Base-by-base conservation (phyloP, 164 flowering plant genomes). In the Protea cynaroides region DNA sequence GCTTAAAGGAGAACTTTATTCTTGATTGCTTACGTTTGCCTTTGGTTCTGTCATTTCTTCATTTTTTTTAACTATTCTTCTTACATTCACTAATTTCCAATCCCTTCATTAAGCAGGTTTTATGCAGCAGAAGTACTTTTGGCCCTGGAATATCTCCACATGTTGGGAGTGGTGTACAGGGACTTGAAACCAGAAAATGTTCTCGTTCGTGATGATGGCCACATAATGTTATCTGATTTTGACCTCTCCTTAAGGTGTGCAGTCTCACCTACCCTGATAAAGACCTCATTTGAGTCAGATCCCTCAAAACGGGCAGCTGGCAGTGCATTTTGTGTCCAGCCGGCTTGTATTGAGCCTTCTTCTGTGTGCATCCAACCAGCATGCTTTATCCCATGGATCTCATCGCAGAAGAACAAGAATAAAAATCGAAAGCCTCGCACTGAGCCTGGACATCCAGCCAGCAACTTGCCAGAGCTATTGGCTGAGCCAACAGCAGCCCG, bases 121-220 rank as follows among this genome's bases (percentile, higher is more conserved):
- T 92, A 92, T 64, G 96, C 98, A 17, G 98, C 98, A 40, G 96
- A 92, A 78, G 92, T 92, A 50, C 72, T 92, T 47, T 56, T 92
- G 66, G 96, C 96, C 18, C 90, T 92, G 0, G 96, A 89, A 71
- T 92, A 92, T 71, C 89, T 92, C 61, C 97, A 92, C 79, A 89
- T 89, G 97, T 87, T 89, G 38, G 97, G 97, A 67, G 90, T 92
- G 61, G 93, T 89, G 44, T 92, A 92, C 77, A 65, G 97, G 67
- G 97, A 92, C 75, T 71, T 92, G 63, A 92, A 92, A 80, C 97
- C 97, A 34, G 97, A 92, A 72, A 92, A 92, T 69, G 96, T 92
- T 40, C 81, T 92, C 58, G 94, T 92, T 25, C 94, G 94, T 56
- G 97, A 92, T 59, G 96, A 89, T 72, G 96, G 96, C 65, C 97